These are phyloP conservation scores for Colletotrichum melonis DNA, from an alignment of 2,329 filamentous ascomycete species.

Conservation along the genomic window DNA sequence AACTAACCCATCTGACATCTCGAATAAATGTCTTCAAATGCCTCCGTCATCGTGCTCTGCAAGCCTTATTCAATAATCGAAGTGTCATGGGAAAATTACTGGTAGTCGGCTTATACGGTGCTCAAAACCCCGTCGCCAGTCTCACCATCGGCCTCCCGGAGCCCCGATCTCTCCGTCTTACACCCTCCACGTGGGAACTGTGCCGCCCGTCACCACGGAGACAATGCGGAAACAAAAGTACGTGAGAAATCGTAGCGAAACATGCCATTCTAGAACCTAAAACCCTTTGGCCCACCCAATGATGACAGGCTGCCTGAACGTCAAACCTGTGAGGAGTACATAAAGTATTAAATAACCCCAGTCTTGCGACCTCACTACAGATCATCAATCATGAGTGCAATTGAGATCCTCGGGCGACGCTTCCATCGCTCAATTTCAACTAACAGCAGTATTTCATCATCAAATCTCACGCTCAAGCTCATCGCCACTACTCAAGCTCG, in stretches of 20 bases:
- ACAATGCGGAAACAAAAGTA: neutral
- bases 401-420: neutral
- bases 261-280: neutral
- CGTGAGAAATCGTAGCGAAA: neutral
- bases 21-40: neutral
- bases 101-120: neutral
- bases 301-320: neutral
- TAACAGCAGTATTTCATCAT: neutral
- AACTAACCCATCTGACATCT: too few relatives aligned
- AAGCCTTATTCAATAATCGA: neutral
- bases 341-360: neutral
- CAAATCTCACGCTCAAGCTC: neutral
- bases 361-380: neutral
- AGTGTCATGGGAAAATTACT: neutral
- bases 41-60: rapidly evolving
- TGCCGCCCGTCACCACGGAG: neutral
- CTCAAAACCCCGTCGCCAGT: neutral
- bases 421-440: neutral
- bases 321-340: neutral
- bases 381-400: neutral
- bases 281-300: neutral
- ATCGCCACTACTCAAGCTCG: neutral
- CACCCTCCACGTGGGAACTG: neutral
- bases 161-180: neutral
- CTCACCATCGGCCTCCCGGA: neutral